These are phyloP conservation scores for Hericium coralloides DNA, from an alignment of 768 basidiomycete genomes.

Conservation along the genomic window DNA sequence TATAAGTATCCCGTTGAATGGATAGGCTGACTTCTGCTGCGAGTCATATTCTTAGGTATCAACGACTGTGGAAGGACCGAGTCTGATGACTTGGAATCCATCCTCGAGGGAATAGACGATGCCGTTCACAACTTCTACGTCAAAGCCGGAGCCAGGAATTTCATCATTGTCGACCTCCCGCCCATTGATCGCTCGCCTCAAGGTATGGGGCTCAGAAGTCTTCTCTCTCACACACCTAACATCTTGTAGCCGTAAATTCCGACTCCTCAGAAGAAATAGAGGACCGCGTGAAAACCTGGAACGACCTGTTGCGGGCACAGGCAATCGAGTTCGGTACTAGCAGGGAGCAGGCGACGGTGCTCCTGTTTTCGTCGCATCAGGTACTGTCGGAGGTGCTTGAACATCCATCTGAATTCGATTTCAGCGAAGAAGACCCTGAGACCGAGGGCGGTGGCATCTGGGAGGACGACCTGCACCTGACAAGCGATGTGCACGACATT, in stretches of 20 bases:
- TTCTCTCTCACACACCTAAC: background rate
- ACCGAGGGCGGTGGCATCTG: conserved; percentile 27
- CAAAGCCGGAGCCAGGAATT: conserved; percentile 26
- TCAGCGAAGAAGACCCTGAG: conserved; percentile 21
- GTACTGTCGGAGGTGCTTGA: conserved; percentile 27
- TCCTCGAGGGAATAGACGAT: conserved; percentile 21
- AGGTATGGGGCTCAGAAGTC: conserved; percentile 17
- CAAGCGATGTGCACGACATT: conserved; percentile 3
- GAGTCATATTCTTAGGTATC: conserved; percentile 29
- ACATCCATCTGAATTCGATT: conserved; percentile 23
- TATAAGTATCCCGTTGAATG: background rate
- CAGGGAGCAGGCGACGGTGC: conserved; percentile 18
- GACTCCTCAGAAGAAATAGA: conserved; percentile 2
- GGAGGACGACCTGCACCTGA: conserved; percentile 30
- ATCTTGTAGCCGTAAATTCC: background rate
- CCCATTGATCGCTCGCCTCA: conserved; percentile 28
- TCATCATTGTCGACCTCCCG: conserved; percentile 30
- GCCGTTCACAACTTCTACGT: conserved; percentile 23
- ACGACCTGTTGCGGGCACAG: conserved; percentile 18
- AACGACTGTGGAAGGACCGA: conserved; percentile 30
- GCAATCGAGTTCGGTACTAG: conserved; percentile 17
- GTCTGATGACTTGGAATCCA: conserved; percentile 19
- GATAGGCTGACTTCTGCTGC: background rate
- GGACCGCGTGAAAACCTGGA: conserved; percentile 23
- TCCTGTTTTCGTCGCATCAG: conserved; percentile 26